Evolutionary conservation across 1,284 basidiomycete species (phyloP).

Genomic region (Bjerkandera adusta): DNA sequence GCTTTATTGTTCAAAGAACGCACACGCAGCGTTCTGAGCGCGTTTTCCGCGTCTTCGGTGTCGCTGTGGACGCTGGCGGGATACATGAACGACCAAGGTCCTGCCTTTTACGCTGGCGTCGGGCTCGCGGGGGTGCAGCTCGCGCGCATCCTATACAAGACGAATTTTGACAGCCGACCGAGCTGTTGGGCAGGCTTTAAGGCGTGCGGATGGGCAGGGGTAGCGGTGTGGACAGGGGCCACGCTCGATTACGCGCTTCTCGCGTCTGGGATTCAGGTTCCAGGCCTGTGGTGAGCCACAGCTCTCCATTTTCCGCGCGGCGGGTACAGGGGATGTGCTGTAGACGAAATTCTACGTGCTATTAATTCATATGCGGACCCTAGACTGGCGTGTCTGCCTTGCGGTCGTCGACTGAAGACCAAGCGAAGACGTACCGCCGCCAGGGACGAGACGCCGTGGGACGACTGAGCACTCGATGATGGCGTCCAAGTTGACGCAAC

Average conservation of each 20-base stretch:
- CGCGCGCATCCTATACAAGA: constrained; percentile 74
- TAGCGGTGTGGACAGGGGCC: constrained; percentile 87
- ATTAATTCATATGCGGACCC: no score
- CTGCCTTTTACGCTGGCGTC: constrained; percentile 81
- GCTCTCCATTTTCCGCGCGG: no score
- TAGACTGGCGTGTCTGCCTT: no score
- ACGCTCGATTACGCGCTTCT: constrained; percentile 68
- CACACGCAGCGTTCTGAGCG: constrained; percentile 76
- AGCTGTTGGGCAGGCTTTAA: constrained; percentile 94
- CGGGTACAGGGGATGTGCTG: no score
- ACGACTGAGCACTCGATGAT: no score
- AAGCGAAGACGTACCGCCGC: no score
- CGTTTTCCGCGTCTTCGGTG: constrained; percentile 75
- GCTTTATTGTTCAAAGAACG: constrained; percentile 85
- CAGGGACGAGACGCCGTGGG: no score
- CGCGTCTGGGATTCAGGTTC: constrained; percentile 15
- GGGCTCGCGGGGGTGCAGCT: constrained; percentile 78
- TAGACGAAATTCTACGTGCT: no score
- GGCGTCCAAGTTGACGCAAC: no score
- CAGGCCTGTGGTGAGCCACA: constrained; percentile 11
- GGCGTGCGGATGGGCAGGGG: constrained; percentile 87
- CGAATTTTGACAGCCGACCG: constrained; percentile 75
- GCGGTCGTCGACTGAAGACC: no score
- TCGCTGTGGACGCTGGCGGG: constrained; percentile 80
- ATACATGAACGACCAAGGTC: constrained; percentile 71